phyloP scores from a whole-genome alignment of 306 rosid genomes.

The Lablab purpureus region DNA sequence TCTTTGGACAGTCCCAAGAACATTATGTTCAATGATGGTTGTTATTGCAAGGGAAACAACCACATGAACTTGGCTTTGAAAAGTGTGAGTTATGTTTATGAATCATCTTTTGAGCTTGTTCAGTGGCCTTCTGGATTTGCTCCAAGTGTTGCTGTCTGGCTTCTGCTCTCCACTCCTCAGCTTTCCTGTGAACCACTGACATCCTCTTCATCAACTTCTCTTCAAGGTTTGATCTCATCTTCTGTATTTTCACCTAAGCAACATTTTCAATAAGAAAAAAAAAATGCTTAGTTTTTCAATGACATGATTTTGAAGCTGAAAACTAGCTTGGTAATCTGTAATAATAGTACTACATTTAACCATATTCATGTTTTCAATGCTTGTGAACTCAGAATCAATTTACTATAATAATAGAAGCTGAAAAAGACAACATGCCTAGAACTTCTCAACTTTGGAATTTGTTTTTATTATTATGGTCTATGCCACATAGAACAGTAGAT shows the following conservation, averaged over 20 bases:
- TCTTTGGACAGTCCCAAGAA: background rate
- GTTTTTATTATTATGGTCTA: constrained; percentile 32
- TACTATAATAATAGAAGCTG: background rate
- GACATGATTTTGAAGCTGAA: background rate
- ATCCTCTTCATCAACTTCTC: constrained; percentile 94
- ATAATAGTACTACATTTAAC: background rate
- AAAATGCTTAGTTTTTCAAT: constrained; percentile 33
- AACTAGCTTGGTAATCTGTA: constrained; percentile 38
- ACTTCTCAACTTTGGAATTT: constrained; percentile 37
- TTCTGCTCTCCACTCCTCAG: constrained; percentile 81
- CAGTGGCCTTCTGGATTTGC: constrained; percentile 67
- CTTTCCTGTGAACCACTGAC: constrained; percentile 84
- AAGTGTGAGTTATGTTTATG: constrained; percentile 57
- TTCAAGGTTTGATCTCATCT: constrained; percentile 92
- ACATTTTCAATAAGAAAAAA: background rate
- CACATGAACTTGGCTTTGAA: constrained; percentile 70
- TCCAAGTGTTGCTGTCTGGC: constrained; percentile 81
- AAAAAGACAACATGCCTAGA: constrained; percentile 36
- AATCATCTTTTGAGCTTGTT: constrained; percentile 66
- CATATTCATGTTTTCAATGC: constrained; percentile 42
- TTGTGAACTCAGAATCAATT: constrained; percentile 9
- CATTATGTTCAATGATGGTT: constrained; percentile 37
- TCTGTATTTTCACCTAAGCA: constrained; percentile 84
- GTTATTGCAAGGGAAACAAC: constrained; percentile 85
- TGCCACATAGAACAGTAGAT: constrained; percentile 15